These are phyloP conservation scores for Starmerella khaoyaiensis DNA, from an alignment of 805 yeast genomes.

Conservation along the genomic window DNA sequence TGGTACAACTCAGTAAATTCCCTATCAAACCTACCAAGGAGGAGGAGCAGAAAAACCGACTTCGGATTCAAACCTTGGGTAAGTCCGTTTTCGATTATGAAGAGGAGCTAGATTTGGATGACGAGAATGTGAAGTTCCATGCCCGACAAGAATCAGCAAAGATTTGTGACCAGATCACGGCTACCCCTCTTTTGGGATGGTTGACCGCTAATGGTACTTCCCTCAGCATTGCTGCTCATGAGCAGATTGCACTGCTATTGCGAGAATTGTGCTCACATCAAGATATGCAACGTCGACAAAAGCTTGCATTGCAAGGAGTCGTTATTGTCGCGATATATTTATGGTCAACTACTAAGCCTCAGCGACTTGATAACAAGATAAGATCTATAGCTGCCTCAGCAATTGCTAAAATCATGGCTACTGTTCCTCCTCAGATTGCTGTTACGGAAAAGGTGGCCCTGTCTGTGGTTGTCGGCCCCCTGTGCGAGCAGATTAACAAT, in stretches of 20 bases:
- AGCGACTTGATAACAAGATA: conserved; percentile 16
- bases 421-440: conserved; percentile 27
- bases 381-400: conserved; percentile 20
- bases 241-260: conserved; percentile 23
- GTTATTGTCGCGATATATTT: conserved; percentile 25
- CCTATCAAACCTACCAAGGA: conserved; percentile 26
- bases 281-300: conserved; percentile 20
- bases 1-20: conserved; percentile 26
- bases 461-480: conserved; percentile 25
- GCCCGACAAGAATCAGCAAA: conserved; percentile 8
- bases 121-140: conserved; percentile 1
- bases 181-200: conserved; percentile 20
- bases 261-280: conserved; percentile 25
- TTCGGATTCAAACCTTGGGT: conserved; percentile 13
- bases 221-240: conserved; percentile 21
- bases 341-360: conserved; percentile 18
- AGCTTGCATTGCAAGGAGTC: conserved; percentile 28
- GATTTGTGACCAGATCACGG: conserved; percentile 10
- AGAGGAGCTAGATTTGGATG: conserved; percentile 3
- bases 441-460: conserved; percentile 27
- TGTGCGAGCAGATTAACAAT: conserved; percentile 23
- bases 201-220: conserved; percentile 18
- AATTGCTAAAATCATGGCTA: conserved; percentile 28
- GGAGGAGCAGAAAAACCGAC: conserved; percentile 6
- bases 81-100: conserved; percentile 7